Evolutionary conservation across 2,329 filamentous ascomycete species (phyloP).

Genomic region (Tolypocladium paradoxum): DNA sequence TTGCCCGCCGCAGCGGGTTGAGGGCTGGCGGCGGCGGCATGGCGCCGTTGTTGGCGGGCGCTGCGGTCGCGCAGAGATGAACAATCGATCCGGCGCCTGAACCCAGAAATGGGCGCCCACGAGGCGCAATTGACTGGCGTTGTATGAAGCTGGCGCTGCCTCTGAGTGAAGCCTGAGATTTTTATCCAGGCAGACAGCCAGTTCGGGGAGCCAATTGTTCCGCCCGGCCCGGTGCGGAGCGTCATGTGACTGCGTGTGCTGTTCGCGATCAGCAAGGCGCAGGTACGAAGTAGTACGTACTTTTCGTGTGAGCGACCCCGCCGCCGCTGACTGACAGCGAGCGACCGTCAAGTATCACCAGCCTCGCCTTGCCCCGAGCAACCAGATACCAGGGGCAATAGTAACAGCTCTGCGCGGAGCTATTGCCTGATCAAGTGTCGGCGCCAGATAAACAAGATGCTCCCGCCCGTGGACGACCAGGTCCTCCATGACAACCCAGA

Average conservation of each 20-base stretch:
- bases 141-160: neutral
- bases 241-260: slow-evolving; percentile 24
- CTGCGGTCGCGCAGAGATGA: neutral
- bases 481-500: slow-evolving; percentile 46
- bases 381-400: neutral
- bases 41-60: neutral
- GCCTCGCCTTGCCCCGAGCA: neutral
- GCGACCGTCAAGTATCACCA: neutral
- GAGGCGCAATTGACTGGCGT: neutral
- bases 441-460: slow-evolving; percentile 26
- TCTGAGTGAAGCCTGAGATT: neutral
- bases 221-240: slow-evolving; percentile 3
- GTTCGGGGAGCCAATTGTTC: slow-evolving; percentile 6
- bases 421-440: neutral
- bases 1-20: slow-evolving; percentile 7
- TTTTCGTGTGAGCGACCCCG: no score
- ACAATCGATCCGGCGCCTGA: neutral
- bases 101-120: neutral
- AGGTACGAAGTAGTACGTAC: neutral
- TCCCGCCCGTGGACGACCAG: slow-evolving; percentile 45
- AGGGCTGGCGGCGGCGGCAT: slow-evolving; percentile 7
- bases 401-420: neutral
- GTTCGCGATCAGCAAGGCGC: slow-evolving; percentile 15
- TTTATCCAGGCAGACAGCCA: neutral
- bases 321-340: no score